Conservation (phyloP, 768 basidiomycete genomes). For the Tephrocybe rancida region DNA sequence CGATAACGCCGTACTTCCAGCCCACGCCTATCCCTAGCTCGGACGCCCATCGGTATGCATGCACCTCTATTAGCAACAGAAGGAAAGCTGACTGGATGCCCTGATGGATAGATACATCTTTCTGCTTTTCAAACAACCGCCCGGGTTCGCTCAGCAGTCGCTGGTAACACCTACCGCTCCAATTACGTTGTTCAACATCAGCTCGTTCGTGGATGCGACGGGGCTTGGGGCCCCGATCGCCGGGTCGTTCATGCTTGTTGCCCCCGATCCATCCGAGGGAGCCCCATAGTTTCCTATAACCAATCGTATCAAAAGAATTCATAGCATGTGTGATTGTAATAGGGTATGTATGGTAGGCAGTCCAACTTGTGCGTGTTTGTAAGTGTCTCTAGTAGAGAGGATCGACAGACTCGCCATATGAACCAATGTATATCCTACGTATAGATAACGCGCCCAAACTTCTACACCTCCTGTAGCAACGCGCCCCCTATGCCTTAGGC, state of each 20-base stretch:
- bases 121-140: conserved; percentile 46
- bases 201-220: conserved; percentile 39
- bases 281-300: too few relatives aligned
- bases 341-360: too few relatives aligned
- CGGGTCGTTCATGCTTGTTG: conserved; percentile 51
- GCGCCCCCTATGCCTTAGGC: conserved; percentile 30
- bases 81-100: background rate
- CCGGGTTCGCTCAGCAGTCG: conserved; percentile 40
- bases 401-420: too few relatives aligned
- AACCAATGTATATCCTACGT: too few relatives aligned
- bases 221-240: conserved; percentile 47
- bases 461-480: too few relatives aligned
- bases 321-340: background rate
- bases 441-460: too few relatives aligned
- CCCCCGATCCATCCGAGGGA: conserved; percentile 24
- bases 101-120: conserved; percentile 5
- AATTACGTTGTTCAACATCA: conserved; percentile 42
- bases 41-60: conserved; percentile 41
- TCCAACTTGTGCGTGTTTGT: too few relatives aligned
- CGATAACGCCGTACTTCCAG: conserved; percentile 39
- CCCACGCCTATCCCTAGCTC: conserved; percentile 48
- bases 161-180: conserved; percentile 38
- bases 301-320: too few relatives aligned
- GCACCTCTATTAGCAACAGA: background rate
- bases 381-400: too few relatives aligned